phyloP scores from a whole-genome alignment of 805 yeast species.

The Lachancea mirantina region DNA sequence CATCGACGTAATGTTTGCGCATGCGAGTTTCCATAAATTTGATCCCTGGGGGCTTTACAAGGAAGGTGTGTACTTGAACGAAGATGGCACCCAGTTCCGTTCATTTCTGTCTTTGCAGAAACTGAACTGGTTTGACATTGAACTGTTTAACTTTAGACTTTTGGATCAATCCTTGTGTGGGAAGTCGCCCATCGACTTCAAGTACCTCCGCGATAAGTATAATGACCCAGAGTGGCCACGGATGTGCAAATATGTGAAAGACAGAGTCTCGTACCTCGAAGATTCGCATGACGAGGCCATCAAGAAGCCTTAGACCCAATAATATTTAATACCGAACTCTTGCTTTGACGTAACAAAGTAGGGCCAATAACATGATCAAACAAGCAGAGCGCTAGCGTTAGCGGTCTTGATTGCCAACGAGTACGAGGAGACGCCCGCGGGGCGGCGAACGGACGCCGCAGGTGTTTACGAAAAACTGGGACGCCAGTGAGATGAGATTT shows the following conservation, averaged over 20 bases:
- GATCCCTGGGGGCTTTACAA: constrained; percentile 27
- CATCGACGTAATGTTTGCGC: constrained; percentile 30
- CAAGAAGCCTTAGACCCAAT: not conserved
- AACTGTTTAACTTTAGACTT: constrained; percentile 17
- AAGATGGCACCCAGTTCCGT: constrained; percentile 21
- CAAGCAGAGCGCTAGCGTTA: too few species aligned
- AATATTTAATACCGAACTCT: too few species aligned
- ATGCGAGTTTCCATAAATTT: constrained; percentile 33
- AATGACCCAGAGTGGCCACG: constrained; percentile 12
- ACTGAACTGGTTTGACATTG: constrained; percentile 22
- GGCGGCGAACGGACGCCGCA: too few species aligned
- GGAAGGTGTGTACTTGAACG: constrained; percentile 13
- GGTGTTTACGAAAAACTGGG: too few species aligned
- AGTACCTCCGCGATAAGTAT: constrained; percentile 8
- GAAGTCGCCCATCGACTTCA: constrained; percentile 12
- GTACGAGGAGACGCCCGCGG: too few species aligned
- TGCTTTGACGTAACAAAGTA: too few species aligned
- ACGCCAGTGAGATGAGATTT: too few species aligned
- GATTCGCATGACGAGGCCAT: constrained; percentile 9
- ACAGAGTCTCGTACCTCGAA: constrained; percentile 13
- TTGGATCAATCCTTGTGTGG: constrained; percentile 16
- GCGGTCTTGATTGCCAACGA: too few species aligned
- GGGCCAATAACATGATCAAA: too few species aligned
- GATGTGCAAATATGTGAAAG: constrained; percentile 19
- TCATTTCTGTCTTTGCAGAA: constrained; percentile 10